Evolutionary conservation across 2,329 filamentous ascomycete genomes (phyloP), one percentile per base, ranked within the genome.

Genomic region (Meredithiella fracta): DNA sequence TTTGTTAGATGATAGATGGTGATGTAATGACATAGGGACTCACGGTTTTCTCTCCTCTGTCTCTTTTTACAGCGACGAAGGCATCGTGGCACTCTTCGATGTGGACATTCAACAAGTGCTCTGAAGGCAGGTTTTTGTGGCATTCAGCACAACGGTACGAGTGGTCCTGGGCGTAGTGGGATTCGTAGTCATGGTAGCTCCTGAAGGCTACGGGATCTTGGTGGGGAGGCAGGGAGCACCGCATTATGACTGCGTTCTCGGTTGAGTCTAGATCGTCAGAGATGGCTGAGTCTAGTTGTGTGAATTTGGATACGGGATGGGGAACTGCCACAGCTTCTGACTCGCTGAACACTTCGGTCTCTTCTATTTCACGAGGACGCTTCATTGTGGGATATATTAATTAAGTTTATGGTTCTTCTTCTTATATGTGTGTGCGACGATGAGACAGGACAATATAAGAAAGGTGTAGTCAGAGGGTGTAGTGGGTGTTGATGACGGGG

Each of bases 81-180:
- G 88, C 79, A 68, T 98, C 89, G 68, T 97, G 92, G 61, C 83
- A 86, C 68, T 97, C 92, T 62, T 90, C 82, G 61, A 95, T 90
- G 65, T 98, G 92, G 49, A 97, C 69, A 57, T 77, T 74, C 53
- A 98, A 74, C 55, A 92, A 81, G 66, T 90, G 83, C 37, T 82
- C 76, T 0, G 87, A 89, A 1, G 92, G 92, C 60, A 97, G 88
- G 66, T 96, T 97, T 66, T 79, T 88, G 56, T 77, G 74, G 67
- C 92, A 98, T 64, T 89, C 84, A 8, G 82, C 72, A 65, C 92
- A 98, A 47, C 91, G 80, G 67, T 96, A 90, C 59, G 80, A 78
- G 67, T 97, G 92, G 22, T 77, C 73, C 64, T 86, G 82, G 61
- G 73, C 76, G 70, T 96, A 96, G 67, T 98, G 92, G 7, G 83